A percentile compares a stretch with the other conserved stretches of the same genome.
These are phyloP conservation scores for Aurantiochytrium sp. DNA, from an alignment of 108 stramenopile species.

Conservation along the genomic window DNA sequence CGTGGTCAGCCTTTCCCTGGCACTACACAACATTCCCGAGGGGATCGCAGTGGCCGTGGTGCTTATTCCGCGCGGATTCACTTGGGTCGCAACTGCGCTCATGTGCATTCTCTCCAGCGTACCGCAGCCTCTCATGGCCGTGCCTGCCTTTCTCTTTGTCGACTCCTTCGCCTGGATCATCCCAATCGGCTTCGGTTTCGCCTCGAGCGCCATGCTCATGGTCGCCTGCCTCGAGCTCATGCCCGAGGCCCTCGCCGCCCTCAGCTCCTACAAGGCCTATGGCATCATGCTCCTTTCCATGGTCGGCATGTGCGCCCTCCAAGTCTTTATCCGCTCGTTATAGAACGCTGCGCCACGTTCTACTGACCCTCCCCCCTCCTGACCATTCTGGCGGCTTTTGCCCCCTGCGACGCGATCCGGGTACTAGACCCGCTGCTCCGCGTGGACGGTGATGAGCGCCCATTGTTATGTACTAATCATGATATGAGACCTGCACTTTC, in stretches of 20 bases:
- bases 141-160: conserved; percentile 92
- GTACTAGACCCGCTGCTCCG: too few relatives aligned
- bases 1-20: conserved; percentile 89
- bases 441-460: too few relatives aligned
- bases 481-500: too few relatives aligned
- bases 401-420: too few relatives aligned
- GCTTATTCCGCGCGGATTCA: conserved; percentile 77
- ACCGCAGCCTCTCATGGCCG: conserved; percentile 97
- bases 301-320: neutral
- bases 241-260: conserved; percentile 81
- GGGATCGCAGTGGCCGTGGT: conserved; percentile 94
- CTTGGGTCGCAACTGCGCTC: conserved; percentile 75
- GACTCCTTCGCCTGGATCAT: conserved; percentile 84
- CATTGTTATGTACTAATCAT: too few relatives aligned
- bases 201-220: conserved; percentile 97
- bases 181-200: conserved; percentile 94
- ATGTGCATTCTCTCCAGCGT: conserved; percentile 87
- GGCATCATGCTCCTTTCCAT: neutral
- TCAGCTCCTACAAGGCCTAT: neutral
- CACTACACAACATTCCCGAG: conserved; percentile 97
- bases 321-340: neutral
- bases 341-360: neutral
- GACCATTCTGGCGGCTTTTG: too few relatives aligned
- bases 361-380: too few relatives aligned
- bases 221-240: conserved; percentile 90